Evolutionary conservation across 2,329 filamentous ascomycete genomes (phyloP).

Genomic region (Bimuria novae-zelandiae): DNA sequence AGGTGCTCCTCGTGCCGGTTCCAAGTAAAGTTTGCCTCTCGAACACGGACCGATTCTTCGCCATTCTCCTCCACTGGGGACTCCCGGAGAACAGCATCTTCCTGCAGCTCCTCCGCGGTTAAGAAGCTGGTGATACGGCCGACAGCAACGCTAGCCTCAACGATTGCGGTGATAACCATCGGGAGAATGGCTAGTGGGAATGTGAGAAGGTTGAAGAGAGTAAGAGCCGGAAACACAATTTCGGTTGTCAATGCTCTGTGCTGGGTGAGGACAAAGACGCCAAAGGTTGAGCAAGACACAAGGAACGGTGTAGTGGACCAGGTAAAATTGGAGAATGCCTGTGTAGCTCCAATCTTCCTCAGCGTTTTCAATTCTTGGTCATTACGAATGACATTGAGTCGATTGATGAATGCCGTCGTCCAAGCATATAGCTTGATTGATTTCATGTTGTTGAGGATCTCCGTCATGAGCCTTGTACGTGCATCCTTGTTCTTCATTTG

Average conservation of each 20-base stretch:
- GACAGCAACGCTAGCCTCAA: slow-evolving; percentile 93
- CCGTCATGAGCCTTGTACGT: slow-evolving; percentile 89
- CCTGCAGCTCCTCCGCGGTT: slow-evolving; percentile 84
- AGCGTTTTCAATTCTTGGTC: slow-evolving; percentile 94
- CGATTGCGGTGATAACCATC: slow-evolving; percentile 96
- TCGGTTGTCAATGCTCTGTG: slow-evolving; percentile 84
- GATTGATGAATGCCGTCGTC: slow-evolving; percentile 96
- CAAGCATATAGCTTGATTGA: slow-evolving; percentile 97
- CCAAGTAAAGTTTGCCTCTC: slow-evolving; percentile 92
- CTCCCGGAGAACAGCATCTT: slow-evolving; percentile 74
- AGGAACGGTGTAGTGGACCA: slow-evolving; percentile 98
- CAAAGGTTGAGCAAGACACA: slow-evolving; percentile 95
- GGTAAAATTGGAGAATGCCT: slow-evolving; percentile 94
- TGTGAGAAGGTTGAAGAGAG: slow-evolving; percentile 92
- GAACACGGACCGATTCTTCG: slow-evolving; percentile 83
- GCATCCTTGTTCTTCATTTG: slow-evolving; percentile 99
- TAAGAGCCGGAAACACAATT: slow-evolving; percentile 91
- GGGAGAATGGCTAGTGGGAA: slow-evolving; percentile 93
- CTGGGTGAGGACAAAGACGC: slow-evolving; percentile 86
- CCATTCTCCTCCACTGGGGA: slow-evolving; percentile 74
- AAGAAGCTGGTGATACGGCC: slow-evolving; percentile 84
- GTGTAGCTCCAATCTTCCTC: slow-evolving; percentile 91
- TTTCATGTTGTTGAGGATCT: slow-evolving; percentile 99
- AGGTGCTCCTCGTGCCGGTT: slow-evolving; percentile 74
- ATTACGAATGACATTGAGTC: slow-evolving; percentile 93